Base-by-base conservation (phyloP, 768 basidiomycete genomes). In the Phlebiopsis flavidoalba region DNA sequence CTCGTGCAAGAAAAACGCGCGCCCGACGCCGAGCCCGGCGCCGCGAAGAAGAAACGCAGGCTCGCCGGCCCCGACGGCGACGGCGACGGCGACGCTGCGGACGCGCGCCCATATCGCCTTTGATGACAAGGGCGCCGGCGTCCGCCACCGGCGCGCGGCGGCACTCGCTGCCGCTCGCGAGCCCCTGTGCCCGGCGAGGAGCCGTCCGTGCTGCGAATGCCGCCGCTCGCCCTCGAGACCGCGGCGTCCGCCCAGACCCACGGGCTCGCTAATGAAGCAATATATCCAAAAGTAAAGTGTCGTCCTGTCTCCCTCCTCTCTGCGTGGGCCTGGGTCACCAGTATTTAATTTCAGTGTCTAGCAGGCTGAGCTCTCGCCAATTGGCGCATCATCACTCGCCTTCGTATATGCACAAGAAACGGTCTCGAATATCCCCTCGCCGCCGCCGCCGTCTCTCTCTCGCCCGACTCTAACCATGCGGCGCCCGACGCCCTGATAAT, bases 1-100 rank as follows among this genome's bases (percentile, higher is more conserved):
- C 66, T 87, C 87, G 59, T 91, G 89, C 80, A 92, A 92, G 83
- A 92, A 90, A 79, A 90, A 79, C 79, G 88, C 60, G 80, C 83
- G 37, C 73, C 79, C 37, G 80, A 82, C 56, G 75, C 80, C 47
- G 66, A 65, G n/a, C 57, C 67, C 6, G 53, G 64, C 24, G 37
- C 58, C 7, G 48, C 60, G 11, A 55, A 53, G 33, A 75, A 75
- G 70, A 72, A 68, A 60, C 71, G 73, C 59, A 72, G 67, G 65
- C 68, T 62, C 31, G 63, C 59, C 49, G 62, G 26, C 26, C 26
- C 26, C 26, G 6, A 2, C 6, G 3, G 68, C 37, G 68, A 72
- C 53, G 61, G 63, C 50, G 67, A 67, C 6, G 3, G 68, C 37
- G 68, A 72, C 53, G 61, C n/a, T n/a, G 63, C 50, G 67, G n/a